Percentiles rank a stretch among this genome's conserved stretches.
These are phyloP conservation scores for Pseudofabraea citricarpa DNA, from an alignment of 2,329 filamentous ascomycete species.

Conservation along the genomic window DNA sequence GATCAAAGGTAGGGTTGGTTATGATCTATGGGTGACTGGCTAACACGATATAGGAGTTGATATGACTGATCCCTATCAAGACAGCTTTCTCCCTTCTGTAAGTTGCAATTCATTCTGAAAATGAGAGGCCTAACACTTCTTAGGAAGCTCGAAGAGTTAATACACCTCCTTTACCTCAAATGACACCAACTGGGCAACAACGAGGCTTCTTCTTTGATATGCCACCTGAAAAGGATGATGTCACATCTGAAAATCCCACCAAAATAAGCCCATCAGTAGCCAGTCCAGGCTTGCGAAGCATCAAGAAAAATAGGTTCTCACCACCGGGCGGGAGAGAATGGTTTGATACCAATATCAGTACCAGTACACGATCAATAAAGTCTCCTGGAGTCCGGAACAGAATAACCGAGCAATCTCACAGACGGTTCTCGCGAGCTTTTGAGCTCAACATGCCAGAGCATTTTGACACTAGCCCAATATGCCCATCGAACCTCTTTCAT, in stretches of 20 bases:
- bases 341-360: slow-evolving; percentile 1
- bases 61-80: not conserved
- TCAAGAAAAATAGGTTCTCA: not conserved
- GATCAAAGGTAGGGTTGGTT: slow-evolving; percentile 15
- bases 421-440: slow-evolving; percentile 24
- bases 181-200: slow-evolving; percentile 8
- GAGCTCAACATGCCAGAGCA: slow-evolving; percentile 39
- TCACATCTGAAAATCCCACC: not conserved
- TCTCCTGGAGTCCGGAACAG: slow-evolving; percentile 1
- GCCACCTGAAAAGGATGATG: slow-evolving; percentile 6
- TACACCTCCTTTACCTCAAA: slow-evolving; percentile 23
- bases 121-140: not conserved
- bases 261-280: not conserved
- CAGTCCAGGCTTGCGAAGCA: not conserved
- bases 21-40: not conserved
- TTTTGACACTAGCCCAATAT: slow-evolving; percentile 35
- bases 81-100: slow-evolving; percentile 21
- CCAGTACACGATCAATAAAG: not conserved
- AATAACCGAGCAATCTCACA: not conserved
- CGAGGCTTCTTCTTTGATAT: slow-evolving; percentile 24
- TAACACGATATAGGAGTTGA: not conserved
- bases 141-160: slow-evolving; percentile 26
- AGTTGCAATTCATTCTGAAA: too few relatives aligned
- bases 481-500: slow-evolving; percentile 36
- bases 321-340: not conserved